phyloP scores from a whole-genome alignment of 805 yeast species.

The Osmozyma mogii region DNA sequence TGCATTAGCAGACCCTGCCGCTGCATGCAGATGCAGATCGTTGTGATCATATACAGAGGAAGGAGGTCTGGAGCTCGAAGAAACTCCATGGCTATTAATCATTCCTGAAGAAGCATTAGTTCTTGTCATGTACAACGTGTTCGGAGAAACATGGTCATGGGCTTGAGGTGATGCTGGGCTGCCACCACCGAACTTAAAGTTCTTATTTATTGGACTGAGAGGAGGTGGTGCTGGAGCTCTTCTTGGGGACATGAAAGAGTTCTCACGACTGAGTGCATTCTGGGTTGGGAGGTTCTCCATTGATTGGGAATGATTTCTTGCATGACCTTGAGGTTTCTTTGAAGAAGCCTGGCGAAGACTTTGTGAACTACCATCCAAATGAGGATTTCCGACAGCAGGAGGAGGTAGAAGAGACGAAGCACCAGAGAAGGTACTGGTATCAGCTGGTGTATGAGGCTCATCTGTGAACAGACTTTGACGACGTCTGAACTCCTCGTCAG shows the following conservation, averaged over 20 bases:
- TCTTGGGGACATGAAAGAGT: conserved; percentile 55
- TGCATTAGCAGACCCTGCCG: conserved; percentile 19
- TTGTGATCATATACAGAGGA: conserved; percentile 44
- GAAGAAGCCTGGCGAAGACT: conserved; percentile 1
- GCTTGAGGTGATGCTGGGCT: conserved; percentile 8
- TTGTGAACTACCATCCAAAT: too few relatives aligned
- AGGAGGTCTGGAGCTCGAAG: conserved; percentile 29
- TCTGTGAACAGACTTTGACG: too few relatives aligned
- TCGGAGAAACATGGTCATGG: conserved; percentile 1
- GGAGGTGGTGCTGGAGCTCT: conserved; percentile 66
- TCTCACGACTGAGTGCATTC: conserved; percentile 13
- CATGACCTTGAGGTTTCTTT: conserved; percentile 19
- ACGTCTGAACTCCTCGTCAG: not conserved
- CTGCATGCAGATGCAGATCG: conserved; percentile 20
- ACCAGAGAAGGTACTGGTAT: too few relatives aligned
- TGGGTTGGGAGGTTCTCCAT: conserved; percentile 31
- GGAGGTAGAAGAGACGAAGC: too few relatives aligned
- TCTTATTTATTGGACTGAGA: conserved; percentile 18
- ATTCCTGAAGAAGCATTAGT: conserved; percentile 17
- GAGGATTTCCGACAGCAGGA: too few relatives aligned
- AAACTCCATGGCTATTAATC: conserved; percentile 3
- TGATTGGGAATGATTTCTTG: conserved; percentile 44
- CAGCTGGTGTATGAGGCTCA: too few relatives aligned
- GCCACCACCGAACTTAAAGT: conserved; percentile 26
- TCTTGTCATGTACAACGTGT: conserved; percentile 15